Conservation (phyloP, 2,329 filamentous ascomycete species). For the Bretziella fagacearum region DNA sequence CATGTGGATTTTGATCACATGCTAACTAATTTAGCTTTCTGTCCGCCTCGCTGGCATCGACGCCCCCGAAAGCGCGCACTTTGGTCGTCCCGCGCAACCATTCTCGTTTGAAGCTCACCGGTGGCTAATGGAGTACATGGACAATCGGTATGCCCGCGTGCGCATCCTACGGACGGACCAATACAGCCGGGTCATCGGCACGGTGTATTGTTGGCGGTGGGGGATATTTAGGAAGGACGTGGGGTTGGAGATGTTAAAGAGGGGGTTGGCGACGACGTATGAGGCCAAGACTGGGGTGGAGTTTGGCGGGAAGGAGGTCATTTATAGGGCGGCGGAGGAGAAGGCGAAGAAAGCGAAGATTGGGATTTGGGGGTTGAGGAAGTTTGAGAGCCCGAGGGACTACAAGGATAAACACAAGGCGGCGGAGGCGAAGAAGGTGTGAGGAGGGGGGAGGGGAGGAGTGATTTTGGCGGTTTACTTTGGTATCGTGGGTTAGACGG, state of each 20-base stretch:
- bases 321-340: constrained; percentile 50
- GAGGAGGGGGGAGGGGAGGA: background rate
- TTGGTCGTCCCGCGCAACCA: constrained; percentile 75
- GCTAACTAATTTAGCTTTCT: constrained; percentile 43
- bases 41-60: constrained; percentile 84
- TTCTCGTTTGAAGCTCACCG: constrained; percentile 62
- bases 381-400: constrained; percentile 68
- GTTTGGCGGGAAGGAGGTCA: constrained; percentile 54
- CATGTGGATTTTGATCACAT: background rate
- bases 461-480: too few relatives aligned
- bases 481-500: too few relatives aligned
- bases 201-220: constrained; percentile 56
- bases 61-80: constrained; percentile 84
- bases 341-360: constrained; percentile 45
- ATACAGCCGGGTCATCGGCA: constrained; percentile 79
- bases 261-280: constrained; percentile 76
- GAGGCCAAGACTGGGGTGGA: constrained; percentile 82
- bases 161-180: constrained; percentile 75
- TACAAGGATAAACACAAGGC: constrained; percentile 46
- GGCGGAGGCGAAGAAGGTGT: background rate
- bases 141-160: constrained; percentile 59
- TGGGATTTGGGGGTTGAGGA: constrained; percentile 60
- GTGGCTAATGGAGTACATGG: constrained; percentile 62
- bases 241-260: constrained; percentile 73
- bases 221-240: constrained; percentile 61